phyloP scores from a whole-genome alignment of 2,329 filamentous ascomycete species.

The Ceratocystis cubensis region DNA sequence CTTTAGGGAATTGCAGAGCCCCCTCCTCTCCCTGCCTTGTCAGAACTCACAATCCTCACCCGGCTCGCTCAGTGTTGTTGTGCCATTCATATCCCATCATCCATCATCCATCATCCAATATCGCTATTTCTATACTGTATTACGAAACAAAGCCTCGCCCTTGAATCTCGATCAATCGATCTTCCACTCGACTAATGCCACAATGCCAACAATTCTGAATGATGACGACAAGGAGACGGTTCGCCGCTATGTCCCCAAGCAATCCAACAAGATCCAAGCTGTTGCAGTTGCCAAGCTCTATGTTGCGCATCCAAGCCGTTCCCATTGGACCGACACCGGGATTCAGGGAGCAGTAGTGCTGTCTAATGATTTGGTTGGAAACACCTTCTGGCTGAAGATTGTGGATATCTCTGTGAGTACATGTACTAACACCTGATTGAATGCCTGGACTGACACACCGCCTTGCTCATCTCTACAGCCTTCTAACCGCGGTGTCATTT shows the following conservation, averaged over 20 bases:
- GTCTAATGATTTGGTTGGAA: slow-evolving; percentile 84
- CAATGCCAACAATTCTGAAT: slow-evolving; percentile 36
- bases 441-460: slow-evolving; percentile 13
- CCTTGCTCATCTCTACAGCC: slow-evolving; percentile 37
- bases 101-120: neutral
- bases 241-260: slow-evolving; percentile 85
- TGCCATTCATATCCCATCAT: neutral
- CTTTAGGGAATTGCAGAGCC: neutral
- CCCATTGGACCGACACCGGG: slow-evolving; percentile 87
- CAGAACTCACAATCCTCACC: neutral
- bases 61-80: neutral
- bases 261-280: slow-evolving; percentile 92
- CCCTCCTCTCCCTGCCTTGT: neutral
- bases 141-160: neutral
- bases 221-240: slow-evolving; percentile 95
- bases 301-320: slow-evolving; percentile 73
- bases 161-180: neutral
- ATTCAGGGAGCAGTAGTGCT: slow-evolving; percentile 84
- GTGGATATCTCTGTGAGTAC: slow-evolving; percentile 80
- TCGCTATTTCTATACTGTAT: neutral
- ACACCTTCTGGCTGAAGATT: slow-evolving; percentile 95
- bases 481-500: slow-evolving; percentile 71
- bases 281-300: slow-evolving; percentile 90
- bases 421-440: neutral
- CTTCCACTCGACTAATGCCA: neutral